Evolutionary conservation across 352 stramenopile genomes (phyloP).

Genomic region (Aphanomyces cochlioides): DNA sequence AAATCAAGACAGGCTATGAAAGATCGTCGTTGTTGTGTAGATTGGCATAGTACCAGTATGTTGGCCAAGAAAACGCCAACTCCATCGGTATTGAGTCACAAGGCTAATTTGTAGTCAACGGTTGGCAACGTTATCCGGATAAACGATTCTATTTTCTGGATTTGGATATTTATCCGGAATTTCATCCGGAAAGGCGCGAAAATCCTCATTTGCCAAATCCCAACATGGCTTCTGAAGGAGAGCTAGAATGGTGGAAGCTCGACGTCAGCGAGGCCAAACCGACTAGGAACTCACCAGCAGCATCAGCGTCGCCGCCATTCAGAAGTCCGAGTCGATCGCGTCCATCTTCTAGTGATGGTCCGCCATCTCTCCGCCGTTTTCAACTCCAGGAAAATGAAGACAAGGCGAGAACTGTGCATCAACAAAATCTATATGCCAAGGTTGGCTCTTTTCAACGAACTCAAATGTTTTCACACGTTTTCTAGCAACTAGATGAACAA

Average conservation of each 20-base stretch:
- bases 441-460: too few species aligned
- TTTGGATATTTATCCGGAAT: constrained; percentile 8
- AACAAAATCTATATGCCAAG: not conserved
- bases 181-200: not conserved
- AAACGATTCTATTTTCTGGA: too few species aligned
- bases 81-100: too few species aligned
- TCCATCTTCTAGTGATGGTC: not conserved
- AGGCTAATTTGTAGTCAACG: too few species aligned
- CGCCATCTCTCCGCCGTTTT: constrained; percentile 14
- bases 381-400: not conserved
- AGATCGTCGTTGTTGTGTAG: too few species aligned
- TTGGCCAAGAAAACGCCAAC: too few species aligned
- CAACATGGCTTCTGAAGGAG: constrained; percentile 10
- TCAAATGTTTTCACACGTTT: not conserved
- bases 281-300: not conserved
- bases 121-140: too few species aligned
- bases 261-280: not conserved
- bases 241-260: not conserved
- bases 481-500: constrained; percentile 24
- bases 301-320: not conserved
- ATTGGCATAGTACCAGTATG: too few species aligned
- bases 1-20: too few species aligned
- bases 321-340: not conserved
- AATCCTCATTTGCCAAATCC: not conserved
- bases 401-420: not conserved